These are phyloP conservation scores for Globomyces pollinis-pini DNA, from an alignment of 192 early-diverging fungal species.

Conservation along the genomic window DNA sequence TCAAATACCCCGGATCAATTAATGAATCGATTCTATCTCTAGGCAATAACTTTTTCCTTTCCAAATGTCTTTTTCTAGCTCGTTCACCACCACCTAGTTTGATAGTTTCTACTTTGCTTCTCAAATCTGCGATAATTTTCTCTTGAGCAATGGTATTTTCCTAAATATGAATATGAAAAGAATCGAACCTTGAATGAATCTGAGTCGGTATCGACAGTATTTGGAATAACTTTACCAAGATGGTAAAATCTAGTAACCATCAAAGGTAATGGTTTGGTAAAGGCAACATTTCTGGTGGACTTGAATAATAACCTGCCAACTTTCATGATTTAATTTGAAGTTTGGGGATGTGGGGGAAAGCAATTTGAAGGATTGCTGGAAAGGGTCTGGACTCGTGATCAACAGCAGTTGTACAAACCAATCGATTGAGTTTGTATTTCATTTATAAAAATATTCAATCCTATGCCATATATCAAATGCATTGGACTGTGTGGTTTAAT, in stretches of 20 bases:
- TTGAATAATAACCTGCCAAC: no score
- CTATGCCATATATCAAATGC: no score
- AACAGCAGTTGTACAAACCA: no score
- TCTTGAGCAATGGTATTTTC: conserved; percentile 70
- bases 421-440: no score
- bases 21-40: conserved; percentile 79
- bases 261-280: no score
- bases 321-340: no score
- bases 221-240: conserved; percentile 51
- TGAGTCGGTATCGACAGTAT: conserved; percentile 59
- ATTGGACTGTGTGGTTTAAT: no score
- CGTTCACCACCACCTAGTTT: conserved; percentile 78
- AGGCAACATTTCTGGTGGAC: no score
- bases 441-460: no score
- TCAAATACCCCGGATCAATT: conserved; percentile 64
- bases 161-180: conserved; percentile 32
- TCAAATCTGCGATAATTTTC: conserved; percentile 55
- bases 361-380: no score
- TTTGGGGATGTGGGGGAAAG: no score
- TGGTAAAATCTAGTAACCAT: background rate
- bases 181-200: conserved; percentile 61
- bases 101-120: conserved; percentile 57
- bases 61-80: conserved; percentile 75
- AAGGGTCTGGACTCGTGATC: no score
- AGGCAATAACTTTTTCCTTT: conserved; percentile 81